Base-by-base conservation (phyloP, 1,284 basidiomycete genomes). In the Athelia psychrophila region DNA sequence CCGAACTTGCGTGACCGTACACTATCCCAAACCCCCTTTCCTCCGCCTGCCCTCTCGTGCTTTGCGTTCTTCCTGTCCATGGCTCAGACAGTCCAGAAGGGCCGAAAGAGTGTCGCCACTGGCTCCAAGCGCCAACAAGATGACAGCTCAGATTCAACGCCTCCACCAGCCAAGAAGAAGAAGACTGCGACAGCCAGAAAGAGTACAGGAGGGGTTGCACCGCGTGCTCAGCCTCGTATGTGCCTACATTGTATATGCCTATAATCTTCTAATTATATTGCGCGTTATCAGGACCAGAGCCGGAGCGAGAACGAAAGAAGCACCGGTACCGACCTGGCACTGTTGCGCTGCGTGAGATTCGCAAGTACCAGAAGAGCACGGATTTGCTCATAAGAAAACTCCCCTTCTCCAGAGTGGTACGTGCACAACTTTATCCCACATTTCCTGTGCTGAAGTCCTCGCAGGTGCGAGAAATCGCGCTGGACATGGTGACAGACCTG, bases 361-460 rank as follows among this genome's bases (percentile, higher is more conserved):
- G 95, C 57, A 91, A 89, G 64, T 97, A 95, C 69, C 95, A 98
- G 71, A 95, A 93, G 68, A 87, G 83, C 58, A 97, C 95, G 3
- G 93, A 97, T 64, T 73, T 97, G 52, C 73, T 97, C 53, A 75
- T 98, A 55, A 81, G 84, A 58, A 95, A 91, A 67, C 78, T 97
- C 44, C 95, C 95, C 0, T 98, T 98, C 67, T 89, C 92, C 46
- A 88, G 95, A 59, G 75, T 97, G 61, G 95, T 97, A 63, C 63
- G 88, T 80, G 24, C 33, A 30, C 22, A 32, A 32, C 38, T 16
- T 18, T 36, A 36, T 23, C 47, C 40, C 33, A 18, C 23, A 18
- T 48, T 9, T 47, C 46, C 44, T 51, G 51, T 57, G 19, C 49
- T 56, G 19, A 50, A 49, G 22, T 24, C 32, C 18, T 32, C 44